Evolutionary conservation across 2,329 filamentous ascomycete genomes (phyloP).

Genomic region (Ascomycota sp.): DNA sequence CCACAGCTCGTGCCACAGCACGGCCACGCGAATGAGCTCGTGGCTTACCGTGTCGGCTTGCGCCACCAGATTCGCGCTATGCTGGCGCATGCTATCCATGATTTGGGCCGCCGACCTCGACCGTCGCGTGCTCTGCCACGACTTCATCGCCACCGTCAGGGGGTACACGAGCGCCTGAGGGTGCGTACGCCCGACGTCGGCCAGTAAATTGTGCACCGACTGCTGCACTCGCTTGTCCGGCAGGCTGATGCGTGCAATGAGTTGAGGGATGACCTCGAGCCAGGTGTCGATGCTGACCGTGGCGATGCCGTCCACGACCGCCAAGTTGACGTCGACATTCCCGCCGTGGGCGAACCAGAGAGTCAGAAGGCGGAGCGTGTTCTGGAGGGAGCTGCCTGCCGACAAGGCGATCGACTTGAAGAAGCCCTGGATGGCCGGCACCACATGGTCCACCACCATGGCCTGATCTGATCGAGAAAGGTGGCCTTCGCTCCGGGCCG

Average conservation of each 20-base stretch:
- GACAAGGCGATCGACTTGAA: conserved; percentile 93
- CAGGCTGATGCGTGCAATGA: conserved; percentile 95
- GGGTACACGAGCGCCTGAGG: conserved; percentile 95
- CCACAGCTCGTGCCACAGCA: conserved; percentile 98
- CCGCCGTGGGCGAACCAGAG: conserved; percentile 94
- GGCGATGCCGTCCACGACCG: conserved; percentile 76
- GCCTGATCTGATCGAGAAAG: conserved; percentile 29
- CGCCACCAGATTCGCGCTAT: conserved; percentile 79
- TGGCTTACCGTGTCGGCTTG: conserved; percentile 91
- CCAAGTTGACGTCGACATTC: conserved; percentile 66
- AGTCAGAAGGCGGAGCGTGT: conserved; percentile 78
- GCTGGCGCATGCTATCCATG: conserved; percentile 95
- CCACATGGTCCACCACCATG: conserved; percentile 68
- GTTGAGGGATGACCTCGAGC: conserved; percentile 93
- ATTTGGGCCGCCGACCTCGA: conserved; percentile 79
- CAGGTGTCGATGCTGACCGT: conserved; percentile 93
- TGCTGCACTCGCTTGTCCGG: conserved; percentile 74
- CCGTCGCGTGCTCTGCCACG: conserved; percentile 56
- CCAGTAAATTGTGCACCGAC: conserved; percentile 78
- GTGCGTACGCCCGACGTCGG: conserved; percentile 82
- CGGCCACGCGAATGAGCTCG: conserved; percentile 89
- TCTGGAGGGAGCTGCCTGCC: conserved; percentile 79
- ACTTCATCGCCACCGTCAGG: conserved; percentile 95
- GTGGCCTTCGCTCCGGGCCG: conserved; percentile 40
- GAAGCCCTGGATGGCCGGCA: conserved; percentile 88